A percentile compares a stretch with the other conserved stretches of the same genome.
Conservation (phyloP, 495 filamentous ascomycete genomes). For the Xylaria castorea region DNA sequence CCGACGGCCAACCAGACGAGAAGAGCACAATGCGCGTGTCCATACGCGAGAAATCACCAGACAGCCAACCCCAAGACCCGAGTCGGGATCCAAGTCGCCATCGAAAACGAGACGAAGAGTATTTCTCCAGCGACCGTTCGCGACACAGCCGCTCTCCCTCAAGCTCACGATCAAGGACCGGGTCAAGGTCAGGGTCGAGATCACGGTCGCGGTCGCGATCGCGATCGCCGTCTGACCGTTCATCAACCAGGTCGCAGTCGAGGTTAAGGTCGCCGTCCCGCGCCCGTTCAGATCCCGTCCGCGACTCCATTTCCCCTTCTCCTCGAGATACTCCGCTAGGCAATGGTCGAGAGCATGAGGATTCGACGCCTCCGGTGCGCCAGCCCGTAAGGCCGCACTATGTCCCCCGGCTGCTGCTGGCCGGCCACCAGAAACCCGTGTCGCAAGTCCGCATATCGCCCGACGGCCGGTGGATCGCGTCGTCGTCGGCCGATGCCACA, state of each 20-base stretch:
- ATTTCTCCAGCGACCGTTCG: constrained; percentile 47
- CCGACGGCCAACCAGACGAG: constrained; percentile 8
- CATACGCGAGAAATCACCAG: constrained; percentile 46
- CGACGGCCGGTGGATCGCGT: constrained; percentile 87
- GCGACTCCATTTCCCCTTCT: constrained; percentile 37
- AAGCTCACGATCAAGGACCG: constrained; percentile 40
- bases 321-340: constrained; percentile 37
- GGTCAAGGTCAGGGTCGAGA: constrained; percentile 43
- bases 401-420: constrained; percentile 53
- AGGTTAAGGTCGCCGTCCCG: constrained; percentile 34
- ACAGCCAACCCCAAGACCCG: constrained; percentile 29
- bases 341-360: constrained; percentile 19
- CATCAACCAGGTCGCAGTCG: constrained; percentile 47
- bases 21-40: constrained; percentile 44
- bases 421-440: constrained; percentile 78
- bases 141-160: constrained; percentile 37
- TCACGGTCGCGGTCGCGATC: constrained; percentile 16
- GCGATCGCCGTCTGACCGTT: constrained; percentile 34
- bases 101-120: constrained; percentile 37
- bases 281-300: constrained; percentile 31
- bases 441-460: constrained; percentile 91
- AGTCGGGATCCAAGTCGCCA: constrained; percentile 35
- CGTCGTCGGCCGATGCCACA: constrained; percentile 84
- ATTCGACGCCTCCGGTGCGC: constrained; percentile 23
- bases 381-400: constrained; percentile 47